Base-by-base conservation (phyloP, 306 rosid genomes). In the Acacia crassicarpa region DNA sequence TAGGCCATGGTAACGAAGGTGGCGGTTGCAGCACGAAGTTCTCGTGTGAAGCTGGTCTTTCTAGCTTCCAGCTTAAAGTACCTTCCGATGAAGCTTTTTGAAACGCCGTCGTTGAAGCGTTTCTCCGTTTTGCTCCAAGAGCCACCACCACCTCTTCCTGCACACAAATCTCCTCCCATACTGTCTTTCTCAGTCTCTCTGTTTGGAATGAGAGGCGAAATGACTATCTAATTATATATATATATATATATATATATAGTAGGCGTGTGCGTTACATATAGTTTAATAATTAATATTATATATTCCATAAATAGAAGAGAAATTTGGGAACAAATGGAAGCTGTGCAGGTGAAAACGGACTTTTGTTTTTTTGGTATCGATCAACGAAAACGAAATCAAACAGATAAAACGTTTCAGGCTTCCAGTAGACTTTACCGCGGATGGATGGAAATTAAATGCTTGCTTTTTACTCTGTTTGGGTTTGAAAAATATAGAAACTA, bases 1-100 rank as follows among this genome's bases (percentile, higher is more conserved):
- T 96, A 96, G 23, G 97, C 98, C 99, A 96, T 96, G 72, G 99
- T 96, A 75, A 96, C 88, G 49, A 96, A 96, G 30, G 98, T 96
- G 74, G 97, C 97, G 1, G 86, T 82, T 6, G 92, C 98, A 0
- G 99, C 99, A 3, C 99, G 89, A 0, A 93, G 81, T 49, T 93
- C 98, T 35, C 35, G 87, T 0, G 97, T 93, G 80, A 96, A 90
- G 35, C 90, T 88, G 43, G 81, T 92, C 77, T 91, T 91, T 16
- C 98, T 82, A 1, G 88, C 89, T 76, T 93, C 91, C 6, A 96
- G 67, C 84, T 89, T 92, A 94, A 93, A 96, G 88, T 88, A 89
- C 6, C 23, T 84, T 8, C 99, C 99, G 8, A 92, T 63, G 12
- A 81, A 72, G 83, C 92, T 89, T 75, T 79, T 85, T 3, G 92